Evolutionary conservation across 495 filamentous ascomycete species (phyloP).

Genomic region (Aspergillus avenaceus): DNA sequence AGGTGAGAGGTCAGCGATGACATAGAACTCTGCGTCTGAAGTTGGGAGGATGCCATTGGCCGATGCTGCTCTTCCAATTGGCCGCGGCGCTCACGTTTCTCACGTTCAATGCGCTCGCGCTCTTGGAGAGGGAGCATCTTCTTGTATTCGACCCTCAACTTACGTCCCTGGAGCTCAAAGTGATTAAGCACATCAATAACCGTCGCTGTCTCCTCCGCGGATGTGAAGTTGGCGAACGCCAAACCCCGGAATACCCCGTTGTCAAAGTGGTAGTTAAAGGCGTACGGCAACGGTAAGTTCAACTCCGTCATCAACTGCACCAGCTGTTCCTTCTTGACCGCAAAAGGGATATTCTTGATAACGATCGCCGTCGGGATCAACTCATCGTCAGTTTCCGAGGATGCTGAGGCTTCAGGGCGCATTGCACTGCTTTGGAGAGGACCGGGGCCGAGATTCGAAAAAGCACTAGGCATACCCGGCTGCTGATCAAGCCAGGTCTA

Average conservation of each 20-base stretch:
- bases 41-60: slow-evolving; percentile 55
- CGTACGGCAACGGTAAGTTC: slow-evolving; percentile 87
- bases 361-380: slow-evolving; percentile 97
- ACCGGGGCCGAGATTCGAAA: slow-evolving; percentile 50
- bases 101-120: slow-evolving; percentile 91
- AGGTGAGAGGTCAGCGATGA: slow-evolving; percentile 73
- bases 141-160: slow-evolving; percentile 96
- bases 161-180: slow-evolving; percentile 89
- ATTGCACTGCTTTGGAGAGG: slow-evolving; percentile 49
- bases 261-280: slow-evolving; percentile 99
- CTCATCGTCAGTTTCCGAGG: slow-evolving; percentile 66
- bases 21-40: slow-evolving; percentile 81
- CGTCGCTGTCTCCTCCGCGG: slow-evolving; percentile 81
- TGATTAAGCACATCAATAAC: slow-evolving; percentile 93
- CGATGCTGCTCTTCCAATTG: slow-evolving; percentile 97
- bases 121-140: slow-evolving; percentile 97
- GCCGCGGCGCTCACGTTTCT: slow-evolving; percentile 94
- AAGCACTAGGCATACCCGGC: slow-evolving; percentile 48
- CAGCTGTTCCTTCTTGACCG: slow-evolving; percentile 94
- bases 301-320: slow-evolving; percentile 89
- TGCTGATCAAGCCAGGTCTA: slow-evolving; percentile 61
- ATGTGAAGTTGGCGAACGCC: slow-evolving; percentile 98
- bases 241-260: slow-evolving; percentile 95
- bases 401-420: slow-evolving; percentile 46
- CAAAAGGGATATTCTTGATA: slow-evolving; percentile 99